Evolutionary conservation across 164 flowering plant species (phyloP).

Genomic region (Macadamia tetraphylla): DNA sequence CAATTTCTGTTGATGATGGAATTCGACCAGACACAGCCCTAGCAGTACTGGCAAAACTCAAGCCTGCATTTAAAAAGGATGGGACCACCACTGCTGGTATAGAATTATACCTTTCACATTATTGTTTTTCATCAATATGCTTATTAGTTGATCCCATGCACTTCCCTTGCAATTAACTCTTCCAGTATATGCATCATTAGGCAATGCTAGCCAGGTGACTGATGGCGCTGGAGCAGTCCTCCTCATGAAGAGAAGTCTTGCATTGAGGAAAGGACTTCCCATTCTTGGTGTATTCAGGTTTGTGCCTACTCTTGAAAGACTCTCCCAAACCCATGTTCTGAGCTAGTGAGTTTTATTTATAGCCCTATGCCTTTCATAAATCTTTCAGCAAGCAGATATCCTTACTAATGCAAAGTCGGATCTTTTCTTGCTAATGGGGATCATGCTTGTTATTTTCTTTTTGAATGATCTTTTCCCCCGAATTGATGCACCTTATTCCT

Average conservation of each 20-base stretch:
- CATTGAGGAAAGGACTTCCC: conserved; percentile 76
- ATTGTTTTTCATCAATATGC: background rate
- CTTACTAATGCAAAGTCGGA: too few relatives aligned
- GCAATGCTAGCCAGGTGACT: conserved; percentile 96
- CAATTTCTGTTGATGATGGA: conserved; percentile 87
- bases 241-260: conserved; percentile 87
- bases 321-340: background rate
- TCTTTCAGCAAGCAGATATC: too few relatives aligned
- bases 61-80: conserved; percentile 79
- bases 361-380: too few relatives aligned
- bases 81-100: conserved; percentile 96
- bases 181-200: conserved; percentile 25
- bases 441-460: too few relatives aligned
- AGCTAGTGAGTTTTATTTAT: too few relatives aligned
- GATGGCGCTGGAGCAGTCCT: conserved; percentile 99
- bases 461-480: too few relatives aligned
- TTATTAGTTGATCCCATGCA: background rate
- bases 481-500: too few relatives aligned
- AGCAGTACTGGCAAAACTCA: conserved; percentile 64
- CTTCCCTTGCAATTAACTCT: background rate
- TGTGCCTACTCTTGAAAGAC: background rate
- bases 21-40: conserved; percentile 65
- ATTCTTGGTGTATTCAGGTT: conserved; percentile 96
- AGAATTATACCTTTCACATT: background rate
- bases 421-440: too few relatives aligned